Evolutionary conservation across 140 eudicot genomes (phyloP).

Genomic region (Anethum foeniculum): DNA sequence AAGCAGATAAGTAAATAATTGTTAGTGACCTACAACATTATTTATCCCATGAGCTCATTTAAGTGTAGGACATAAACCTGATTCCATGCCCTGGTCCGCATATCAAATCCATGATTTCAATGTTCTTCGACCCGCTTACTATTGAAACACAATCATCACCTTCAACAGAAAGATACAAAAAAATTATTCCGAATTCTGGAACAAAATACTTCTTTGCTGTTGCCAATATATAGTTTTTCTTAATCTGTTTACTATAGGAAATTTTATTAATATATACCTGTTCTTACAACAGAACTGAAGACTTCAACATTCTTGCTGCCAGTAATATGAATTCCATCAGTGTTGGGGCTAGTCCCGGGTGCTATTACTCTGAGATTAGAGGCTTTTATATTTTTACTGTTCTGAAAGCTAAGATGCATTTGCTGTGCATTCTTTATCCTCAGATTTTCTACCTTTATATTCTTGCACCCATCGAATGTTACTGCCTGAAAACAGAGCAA

Average conservation of each 20-base stretch:
- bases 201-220: neutral
- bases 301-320: conserved; percentile 42
- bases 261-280: conserved; percentile 35
- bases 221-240: neutral
- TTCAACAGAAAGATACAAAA: conserved; percentile 13
- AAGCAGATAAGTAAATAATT: neutral
- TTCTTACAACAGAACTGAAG: conserved; percentile 35
- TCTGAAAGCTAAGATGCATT: conserved; percentile 55
- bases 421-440: conserved; percentile 64
- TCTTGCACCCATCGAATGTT: conserved; percentile 52
- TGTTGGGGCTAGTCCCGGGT: conserved; percentile 70
- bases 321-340: conserved; percentile 82
- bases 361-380: conserved; percentile 45
- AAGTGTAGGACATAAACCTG: conserved; percentile 39
- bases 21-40: too few relatives aligned
- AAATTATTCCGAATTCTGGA: neutral
- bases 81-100: conserved; percentile 99
- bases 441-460: conserved; percentile 38
- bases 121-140: conserved; percentile 58
- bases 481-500: conserved; percentile 46
- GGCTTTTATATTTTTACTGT: conserved; percentile 47
- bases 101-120: conserved; percentile 34
- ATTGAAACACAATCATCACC: conserved; percentile 97
- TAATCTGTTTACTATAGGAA: neutral
- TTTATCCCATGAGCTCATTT: neutral